Base-by-base conservation (phyloP, 164 flowering plant genomes). In the Pachysandra terminalis region DNA sequence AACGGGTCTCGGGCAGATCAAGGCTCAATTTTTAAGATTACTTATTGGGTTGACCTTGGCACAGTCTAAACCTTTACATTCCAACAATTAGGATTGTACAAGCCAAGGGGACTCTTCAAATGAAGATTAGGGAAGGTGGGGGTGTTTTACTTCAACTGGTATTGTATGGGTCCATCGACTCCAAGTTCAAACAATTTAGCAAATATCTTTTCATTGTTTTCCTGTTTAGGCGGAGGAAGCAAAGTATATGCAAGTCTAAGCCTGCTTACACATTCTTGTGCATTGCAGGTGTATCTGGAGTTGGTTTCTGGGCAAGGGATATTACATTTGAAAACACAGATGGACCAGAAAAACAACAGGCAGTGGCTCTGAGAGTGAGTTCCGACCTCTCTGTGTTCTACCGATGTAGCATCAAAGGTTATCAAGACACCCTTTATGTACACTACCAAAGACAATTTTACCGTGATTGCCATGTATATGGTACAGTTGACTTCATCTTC, bases 271-370 rank as follows among this genome's bases (percentile, higher is more conserved):
- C 37, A 32, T 32, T 32, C 37, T n/a, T n/a, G 37, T 32, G 7
- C 7, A 32, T 32, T n/a, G n/a, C 56, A 87, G 90, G 82, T 49
- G 87, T 89, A 0, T 78, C 81, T 0, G 91, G 85, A 0, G 87
- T 86, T 68, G 89, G 89, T 0, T 90, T 90, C 68, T 82, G 89
- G 88, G 92, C 91, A 3, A 67, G 86, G 27, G 90, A 83, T 64
- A 83, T 86, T 61, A 83, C 93, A 45, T 86, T 90, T 57, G 91
- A 87, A 80, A 90, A 90, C 84, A 87, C 87, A 23, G 88, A 89
- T 0, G 90, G 89, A 0, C 90, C 87, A 0, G 32, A 59, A 1
- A 85, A 81, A 64, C 80, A 80, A 19, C 93, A 90, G 64, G 93
- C 91, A 14, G 88, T 85, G 56, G 91, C 90, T n/a, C 56, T 86